phyloP scores from a whole-genome alignment of 2,329 filamentous ascomycete genomes.

The Dothideomycetes sp. region DNA sequence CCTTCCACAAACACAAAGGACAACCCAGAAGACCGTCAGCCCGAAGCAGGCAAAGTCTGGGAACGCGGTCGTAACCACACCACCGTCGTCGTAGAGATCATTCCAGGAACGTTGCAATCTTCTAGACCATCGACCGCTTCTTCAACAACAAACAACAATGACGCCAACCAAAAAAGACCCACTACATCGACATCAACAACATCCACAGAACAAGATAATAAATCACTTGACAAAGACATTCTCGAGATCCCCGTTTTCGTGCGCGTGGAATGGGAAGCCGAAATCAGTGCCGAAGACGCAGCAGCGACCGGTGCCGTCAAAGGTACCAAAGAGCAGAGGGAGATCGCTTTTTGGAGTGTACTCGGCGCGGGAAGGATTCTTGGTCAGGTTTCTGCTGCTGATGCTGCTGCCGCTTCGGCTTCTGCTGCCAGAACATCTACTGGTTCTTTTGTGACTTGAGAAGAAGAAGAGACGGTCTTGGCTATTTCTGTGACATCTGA shows the following conservation, averaged over 20 bases:
- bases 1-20: slow-evolving; percentile 5
- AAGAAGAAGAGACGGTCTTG: too few species aligned
- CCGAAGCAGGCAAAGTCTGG: slow-evolving; percentile 93
- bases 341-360: slow-evolving; percentile 93
- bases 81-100: slow-evolving; percentile 82
- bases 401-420: too few species aligned
- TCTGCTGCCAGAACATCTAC: too few species aligned
- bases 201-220: slow-evolving; percentile 23
- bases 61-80: slow-evolving; percentile 91
- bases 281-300: slow-evolving; percentile 49
- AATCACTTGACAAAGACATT: slow-evolving; percentile 50
- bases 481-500: too few species aligned
- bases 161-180: background rate
- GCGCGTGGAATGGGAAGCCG: slow-evolving; percentile 78
- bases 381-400: too few species aligned
- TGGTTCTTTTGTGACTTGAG: too few species aligned
- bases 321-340: slow-evolving; percentile 65
- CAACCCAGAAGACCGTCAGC: slow-evolving; percentile 46
- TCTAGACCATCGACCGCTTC: too few species aligned
- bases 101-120: slow-evolving; percentile 49
- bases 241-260: slow-evolving; percentile 94
- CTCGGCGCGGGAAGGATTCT: slow-evolving; percentile 75
- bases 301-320: slow-evolving; percentile 33
- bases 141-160: slow-evolving; percentile 25
- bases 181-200: slow-evolving; percentile 13